Evolutionary conservation across 2,329 filamentous ascomycete species (phyloP), one percentile per base, ranked within the genome.

Genomic region (Ilyonectria mors-panacis): DNA sequence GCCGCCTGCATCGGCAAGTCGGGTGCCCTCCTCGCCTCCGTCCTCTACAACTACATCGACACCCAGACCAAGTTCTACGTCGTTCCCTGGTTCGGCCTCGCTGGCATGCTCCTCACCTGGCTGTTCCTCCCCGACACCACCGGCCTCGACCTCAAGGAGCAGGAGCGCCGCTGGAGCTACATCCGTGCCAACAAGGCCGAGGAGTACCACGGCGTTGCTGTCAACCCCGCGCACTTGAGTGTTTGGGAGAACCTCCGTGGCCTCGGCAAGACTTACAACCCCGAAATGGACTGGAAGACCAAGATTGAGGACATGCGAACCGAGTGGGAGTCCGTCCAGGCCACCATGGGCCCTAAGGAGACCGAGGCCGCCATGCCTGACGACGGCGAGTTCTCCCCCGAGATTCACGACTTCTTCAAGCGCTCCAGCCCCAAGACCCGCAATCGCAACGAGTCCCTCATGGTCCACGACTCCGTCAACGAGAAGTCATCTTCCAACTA

Each of bases 121-220:
- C 72, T 97, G 75, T 98, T 94, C 87, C 91, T 98, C 35, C 95
- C 95, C n/a, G 95, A 98, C 80, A 98, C 95, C 75, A 98, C 95
- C 10, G 95, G 95, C 63, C 92, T 98, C 44, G 95, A 98, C 79
- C 90, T 98, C 70, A 97, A 97, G 87, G 95, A 98, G 82, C 95
- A 98, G 84, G 95, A 98, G 84, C 93, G 95, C 71, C 91, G 95
- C 77, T 98, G 95, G 95, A 83, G 87, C 63, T 98, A 92, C 83
- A 94, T 98, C 79, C 92, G 94, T 66, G 85, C 89, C 3, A 94
- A 94, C 68, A 90, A 90, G 67, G 91, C 91, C 73, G 69, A 89
- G 33, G 94, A 98, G 55, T 98, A 98, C 85, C 95, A 97, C 83
- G 95, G 95, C 72, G 91, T 97, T 60, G 95, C 95, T 67, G 91